Evolutionary conservation across 345 rosid genomes (phyloP), one percentile per base, ranked within the genome.

Genomic region (Eucalyptus sp.): DNA sequence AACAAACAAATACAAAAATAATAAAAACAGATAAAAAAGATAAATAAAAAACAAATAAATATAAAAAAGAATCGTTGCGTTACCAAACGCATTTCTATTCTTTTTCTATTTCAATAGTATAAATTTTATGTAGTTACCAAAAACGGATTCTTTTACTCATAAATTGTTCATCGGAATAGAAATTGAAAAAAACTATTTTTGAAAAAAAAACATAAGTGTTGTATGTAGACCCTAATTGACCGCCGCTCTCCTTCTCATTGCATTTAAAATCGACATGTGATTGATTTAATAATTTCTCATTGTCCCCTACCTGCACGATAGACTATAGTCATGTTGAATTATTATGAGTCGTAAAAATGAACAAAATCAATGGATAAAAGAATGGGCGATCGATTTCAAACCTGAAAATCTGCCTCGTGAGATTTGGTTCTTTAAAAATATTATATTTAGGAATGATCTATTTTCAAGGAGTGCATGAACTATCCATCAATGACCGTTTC

Each of bases 321-420:
- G 43, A 2, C 27, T 1, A 9, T 16, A 16, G 43, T 16, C 10
- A 13, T 17, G 24, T 5, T 6, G 5, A 16, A 68, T 66, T 31
- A 66, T 66, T 8, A 31, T n/a, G 41, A 0, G 62, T 56, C 29
- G 2, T 52, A 8, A 52, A 52, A 20, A 52, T 52, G 10, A 20
- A 7, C 25, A 20, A 56, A 24, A 10, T 56, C 62, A 24, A 56
- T 10, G 1, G 0, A 56, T 24, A 24, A 24, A 56, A 25, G 1
- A 56, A 24, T 52, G 62, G 13, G 2, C 24, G 62, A 8, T 4
- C 6, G 5, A 10, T 56, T 56, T 25, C 29, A 56, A 25, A 3
- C 0, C 0, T 4, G 1, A 24, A 24, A 56, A 56, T 25, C 0
- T 10, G 0, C 13, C 29, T 4, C 27, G 2, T 24, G 0, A 56